Evolutionary conservation across 306 rosid genomes (phyloP).

Genomic region (Casuarina cunninghamiana): DNA sequence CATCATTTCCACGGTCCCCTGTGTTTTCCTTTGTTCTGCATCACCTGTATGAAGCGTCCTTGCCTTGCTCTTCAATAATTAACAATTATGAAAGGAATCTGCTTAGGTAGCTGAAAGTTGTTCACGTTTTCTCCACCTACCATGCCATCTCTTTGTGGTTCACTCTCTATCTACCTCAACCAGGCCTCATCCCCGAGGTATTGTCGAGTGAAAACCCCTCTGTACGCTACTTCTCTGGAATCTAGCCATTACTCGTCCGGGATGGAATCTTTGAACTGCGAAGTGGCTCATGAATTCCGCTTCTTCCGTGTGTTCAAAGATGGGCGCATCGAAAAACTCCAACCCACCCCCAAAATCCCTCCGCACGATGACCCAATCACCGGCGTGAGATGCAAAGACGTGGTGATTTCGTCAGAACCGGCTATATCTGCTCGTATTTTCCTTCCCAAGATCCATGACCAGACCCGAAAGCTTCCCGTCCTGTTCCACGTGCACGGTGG

Average conservation of each 20-base stretch:
- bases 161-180: too few relatives aligned
- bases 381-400: constrained; percentile 32
- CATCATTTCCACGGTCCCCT: neutral
- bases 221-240: too few relatives aligned
- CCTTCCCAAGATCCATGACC: constrained; percentile 18
- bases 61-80: neutral
- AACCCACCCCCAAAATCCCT: neutral
- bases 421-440: constrained; percentile 37
- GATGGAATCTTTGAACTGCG: constrained; percentile 13
- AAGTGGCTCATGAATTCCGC: constrained; percentile 24
- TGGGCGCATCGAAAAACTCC: constrained; percentile 23
- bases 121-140: neutral
- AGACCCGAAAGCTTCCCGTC: constrained; percentile 22
- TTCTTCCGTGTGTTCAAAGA: constrained; percentile 34
- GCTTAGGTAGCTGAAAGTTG: neutral
- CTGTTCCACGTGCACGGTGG: constrained; percentile 46
- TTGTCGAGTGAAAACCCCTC: too few relatives aligned
- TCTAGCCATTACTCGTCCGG: too few relatives aligned
- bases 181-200: too few relatives aligned
- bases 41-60: neutral
- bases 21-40: neutral
- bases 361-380: constrained; percentile 31
- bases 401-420: constrained; percentile 30
- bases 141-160: neutral
- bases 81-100: neutral